Base-by-base conservation (phyloP, 257 asterid species). In the Nemophila menziesii region DNA sequence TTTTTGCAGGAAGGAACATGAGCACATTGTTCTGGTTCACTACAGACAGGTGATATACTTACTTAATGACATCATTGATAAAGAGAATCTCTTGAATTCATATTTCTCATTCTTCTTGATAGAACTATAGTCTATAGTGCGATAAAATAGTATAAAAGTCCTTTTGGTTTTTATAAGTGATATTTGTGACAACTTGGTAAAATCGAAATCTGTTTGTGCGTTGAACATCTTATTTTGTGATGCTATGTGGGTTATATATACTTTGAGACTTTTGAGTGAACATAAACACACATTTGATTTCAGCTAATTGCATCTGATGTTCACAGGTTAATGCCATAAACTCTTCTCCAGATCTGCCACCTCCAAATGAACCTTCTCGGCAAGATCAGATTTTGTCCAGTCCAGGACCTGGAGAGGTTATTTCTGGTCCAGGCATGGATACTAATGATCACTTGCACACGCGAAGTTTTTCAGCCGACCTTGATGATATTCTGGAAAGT, bases 21-120 rank as follows among this genome's bases (percentile, higher is more conserved):
- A 84, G 46, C 98, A 89, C 67, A 84, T 89, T 78, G 94, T 89
- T 58, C 93, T 89, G 56, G 98, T 89, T 54, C 98, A 89, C 77
- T 89, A 89, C 80, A 59, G 22, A 17, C 80, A 74, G 98, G 98
- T 85, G 55, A 74, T 51, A 54, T 54, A 51, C 44, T 51, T n/a
- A n/a, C n/a, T n/a, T n/a, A n/a, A n/a, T n/a, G n/a, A n/a, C n/a
- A n/a, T n/a, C n/a, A n/a, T n/a, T n/a, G n/a, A n/a, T n/a, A n/a
- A n/a, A n/a, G n/a, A n/a, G n/a, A n/a, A n/a, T n/a, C n/a, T n/a
- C n/a, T n/a, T n/a, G n/a, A n/a, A n/a, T n/a, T n/a, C n/a, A n/a
- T n/a, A n/a, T n/a, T n/a, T n/a, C n/a, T n/a, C n/a, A n/a, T n/a
- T n/a, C n/a, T n/a, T n/a, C n/a, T n/a, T n/a, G n/a, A n/a, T n/a